These are phyloP conservation scores for Tuber calosporum DNA, from an alignment of 495 filamentous ascomycete genomes.

Conservation along the genomic window DNA sequence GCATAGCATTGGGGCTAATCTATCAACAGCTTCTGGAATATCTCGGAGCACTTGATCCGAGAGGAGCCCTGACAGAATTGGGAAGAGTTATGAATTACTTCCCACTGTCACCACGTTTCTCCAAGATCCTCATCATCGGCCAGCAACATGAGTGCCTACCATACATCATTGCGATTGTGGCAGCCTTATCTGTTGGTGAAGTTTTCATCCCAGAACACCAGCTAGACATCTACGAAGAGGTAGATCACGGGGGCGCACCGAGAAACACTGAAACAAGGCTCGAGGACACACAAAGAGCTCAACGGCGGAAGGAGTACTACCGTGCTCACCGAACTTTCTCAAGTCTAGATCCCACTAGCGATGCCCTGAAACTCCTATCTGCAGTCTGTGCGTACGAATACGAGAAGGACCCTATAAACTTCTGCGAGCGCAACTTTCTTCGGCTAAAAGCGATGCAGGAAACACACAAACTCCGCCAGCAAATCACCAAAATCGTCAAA, in stretches of 20 bases:
- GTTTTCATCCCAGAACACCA: constrained; percentile 81
- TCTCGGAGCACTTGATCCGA: constrained; percentile 45
- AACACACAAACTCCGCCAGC: constrained; percentile 68
- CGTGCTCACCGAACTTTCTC: constrained; percentile 70
- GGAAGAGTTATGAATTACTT: constrained; percentile 78
- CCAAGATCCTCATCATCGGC: constrained; percentile 81
- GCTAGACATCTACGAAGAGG: constrained; percentile 50
- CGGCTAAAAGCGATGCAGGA: constrained; percentile 79
- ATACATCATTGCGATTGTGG: constrained; percentile 81
- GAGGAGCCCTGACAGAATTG: constrained; percentile 42
- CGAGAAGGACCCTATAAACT: constrained; percentile 57
- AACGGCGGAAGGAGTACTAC: constrained; percentile 63
- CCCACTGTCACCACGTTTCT: constrained; percentile 81
- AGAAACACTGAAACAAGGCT: constrained; percentile 56
- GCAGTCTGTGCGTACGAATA: constrained; percentile 77
- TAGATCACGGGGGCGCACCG: constrained; percentile 46
- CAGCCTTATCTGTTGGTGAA: constrained; percentile 79
- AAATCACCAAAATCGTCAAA: constrained; percentile 72
- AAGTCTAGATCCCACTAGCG: constrained; percentile 70
- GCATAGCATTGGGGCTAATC: constrained; percentile 10
- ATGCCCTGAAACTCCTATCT: constrained; percentile 84
- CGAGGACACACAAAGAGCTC: constrained; percentile 56
- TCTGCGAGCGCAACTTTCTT: constrained; percentile 76
- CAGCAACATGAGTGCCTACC: constrained; percentile 74
- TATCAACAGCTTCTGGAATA: constrained; percentile 37